Conservation (phyloP, 768 basidiomycete genomes). For the Pleurotus salmoneostramineus region DNA sequence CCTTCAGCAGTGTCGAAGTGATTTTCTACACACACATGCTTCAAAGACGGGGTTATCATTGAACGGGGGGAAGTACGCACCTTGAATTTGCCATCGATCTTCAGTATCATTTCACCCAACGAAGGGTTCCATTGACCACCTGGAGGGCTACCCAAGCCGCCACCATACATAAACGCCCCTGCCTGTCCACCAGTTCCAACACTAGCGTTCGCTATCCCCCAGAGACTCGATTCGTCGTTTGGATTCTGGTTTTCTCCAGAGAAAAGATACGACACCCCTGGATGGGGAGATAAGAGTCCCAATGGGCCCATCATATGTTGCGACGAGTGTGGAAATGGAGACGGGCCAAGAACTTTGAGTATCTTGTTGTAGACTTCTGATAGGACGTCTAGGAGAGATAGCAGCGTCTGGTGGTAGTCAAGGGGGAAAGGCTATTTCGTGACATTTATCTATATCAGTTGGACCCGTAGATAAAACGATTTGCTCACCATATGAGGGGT, state of each 20-base stretch:
- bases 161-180: constrained; percentile 24
- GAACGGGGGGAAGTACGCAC: constrained; percentile 18
- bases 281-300: constrained; percentile 71
- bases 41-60: not conserved
- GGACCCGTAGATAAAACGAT: not conserved
- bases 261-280: constrained; percentile 81
- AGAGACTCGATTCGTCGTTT: constrained; percentile 48
- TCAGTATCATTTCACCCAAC: constrained; percentile 70
- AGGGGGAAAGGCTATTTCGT: constrained; percentile 71
- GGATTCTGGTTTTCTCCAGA: constrained; percentile 26
- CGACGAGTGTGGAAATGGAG: constrained; percentile 61
- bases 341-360: constrained; percentile 76
- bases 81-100: constrained; percentile 84
- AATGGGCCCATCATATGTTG: constrained; percentile 78
- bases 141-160: constrained; percentile 38
- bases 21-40: constrained; percentile 61
- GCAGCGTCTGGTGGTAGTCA: constrained; percentile 86
- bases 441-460: constrained; percentile 3
- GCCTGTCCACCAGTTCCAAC: constrained; percentile 15
- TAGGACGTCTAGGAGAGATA: constrained; percentile 85
- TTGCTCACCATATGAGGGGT: constrained; percentile 68
- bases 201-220: constrained; percentile 65
- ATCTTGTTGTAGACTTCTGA: constrained; percentile 91
- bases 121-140: constrained; percentile 49
- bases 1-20: constrained; percentile 72